Conservation (phyloP, 2,329 filamentous ascomycete species). For the Helminthosporium solani region DNA sequence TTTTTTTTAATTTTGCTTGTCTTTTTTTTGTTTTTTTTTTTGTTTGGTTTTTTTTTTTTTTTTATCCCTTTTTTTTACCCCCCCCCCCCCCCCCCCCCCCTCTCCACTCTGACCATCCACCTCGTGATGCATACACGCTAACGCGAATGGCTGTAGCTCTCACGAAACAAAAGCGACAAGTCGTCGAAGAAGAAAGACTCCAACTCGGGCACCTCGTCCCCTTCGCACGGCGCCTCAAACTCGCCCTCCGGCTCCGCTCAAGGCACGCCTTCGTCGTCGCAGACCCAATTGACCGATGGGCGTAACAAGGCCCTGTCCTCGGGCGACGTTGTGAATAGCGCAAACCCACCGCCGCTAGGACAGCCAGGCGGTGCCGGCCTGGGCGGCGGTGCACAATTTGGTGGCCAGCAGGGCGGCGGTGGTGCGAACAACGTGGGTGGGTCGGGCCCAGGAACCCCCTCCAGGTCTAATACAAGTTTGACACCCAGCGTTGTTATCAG, state of each 20-base stretch:
- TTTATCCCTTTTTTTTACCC: too few species aligned
- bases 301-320: conserved; percentile 75
- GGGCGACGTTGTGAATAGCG: conserved; percentile 31
- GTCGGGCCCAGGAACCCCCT: conserved; percentile 56
- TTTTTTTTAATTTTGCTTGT: too few species aligned
- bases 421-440: conserved; percentile 51
- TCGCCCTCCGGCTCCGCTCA: conserved; percentile 63
- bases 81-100: conserved; percentile 21
- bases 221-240: conserved; percentile 61
- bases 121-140: conserved; percentile 39
- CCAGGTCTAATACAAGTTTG: conserved; percentile 61
- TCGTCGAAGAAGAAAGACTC: conserved; percentile 67
- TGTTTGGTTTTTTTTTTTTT: too few species aligned
- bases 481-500: conserved; percentile 92
- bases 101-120: conserved; percentile 22
- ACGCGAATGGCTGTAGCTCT: conserved; percentile 75
- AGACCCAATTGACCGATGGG: conserved; percentile 79
- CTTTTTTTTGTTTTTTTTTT: too few species aligned
- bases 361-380: conserved; percentile 35
- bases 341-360: conserved; percentile 32
- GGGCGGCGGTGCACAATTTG: conserved; percentile 34
- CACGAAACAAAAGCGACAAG: conserved; percentile 84
- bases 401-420: conserved; percentile 30
- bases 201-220: conserved; percentile 72
- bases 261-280: conserved; percentile 82